Evolutionary conservation across 2,329 filamentous ascomycete genomes (phyloP).

Genomic region (Penicillium sp.): DNA sequence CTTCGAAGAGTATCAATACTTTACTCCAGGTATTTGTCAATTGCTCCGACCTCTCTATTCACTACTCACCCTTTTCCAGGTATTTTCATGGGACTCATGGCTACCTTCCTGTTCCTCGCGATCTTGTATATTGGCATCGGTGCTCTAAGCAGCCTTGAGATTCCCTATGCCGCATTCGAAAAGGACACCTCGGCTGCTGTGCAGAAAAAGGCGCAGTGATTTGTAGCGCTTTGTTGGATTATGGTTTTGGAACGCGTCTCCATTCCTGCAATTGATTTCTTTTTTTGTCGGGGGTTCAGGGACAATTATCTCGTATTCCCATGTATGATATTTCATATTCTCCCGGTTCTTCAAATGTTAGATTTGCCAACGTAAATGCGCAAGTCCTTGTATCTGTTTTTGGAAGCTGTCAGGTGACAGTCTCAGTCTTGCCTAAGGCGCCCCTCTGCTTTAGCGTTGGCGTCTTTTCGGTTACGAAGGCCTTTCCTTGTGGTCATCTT

Average conservation of each 20-base stretch:
- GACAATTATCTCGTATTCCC: conserved; percentile 7
- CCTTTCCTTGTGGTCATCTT: neutral
- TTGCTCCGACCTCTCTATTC: neutral
- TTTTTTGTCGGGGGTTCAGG: conserved; percentile 6
- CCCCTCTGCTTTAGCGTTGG: conserved; percentile 14
- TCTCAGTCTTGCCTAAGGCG: conserved; percentile 12
- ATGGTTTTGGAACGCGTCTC: conserved; percentile 2
- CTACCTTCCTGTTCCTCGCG: conserved; percentile 59
- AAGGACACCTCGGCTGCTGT: conserved; percentile 87
- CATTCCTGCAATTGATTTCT: conserved; percentile 6
- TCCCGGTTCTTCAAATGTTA: neutral
- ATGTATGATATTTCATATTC: conserved; percentile 21
- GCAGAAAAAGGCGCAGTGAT: conserved; percentile 67
- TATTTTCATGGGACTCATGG: conserved; percentile 77
- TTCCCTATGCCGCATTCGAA: conserved; percentile 89
- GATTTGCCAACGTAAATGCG: conserved; percentile 1
- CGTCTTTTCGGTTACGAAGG: conserved; percentile 13
- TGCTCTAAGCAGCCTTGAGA: conserved; percentile 70
- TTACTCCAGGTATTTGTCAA: conserved; percentile 63
- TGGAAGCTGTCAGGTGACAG: conserved; percentile 19
- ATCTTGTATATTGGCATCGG: conserved; percentile 71
- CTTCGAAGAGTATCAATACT: conserved; percentile 91
- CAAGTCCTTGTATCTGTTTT: conserved; percentile 9
- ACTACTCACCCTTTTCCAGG: conserved; percentile 43
- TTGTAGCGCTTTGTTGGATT: conserved; percentile 3